Base-by-base conservation (phyloP, 2,329 filamentous ascomycete species). In the Ophiostoma sp. region DNA sequence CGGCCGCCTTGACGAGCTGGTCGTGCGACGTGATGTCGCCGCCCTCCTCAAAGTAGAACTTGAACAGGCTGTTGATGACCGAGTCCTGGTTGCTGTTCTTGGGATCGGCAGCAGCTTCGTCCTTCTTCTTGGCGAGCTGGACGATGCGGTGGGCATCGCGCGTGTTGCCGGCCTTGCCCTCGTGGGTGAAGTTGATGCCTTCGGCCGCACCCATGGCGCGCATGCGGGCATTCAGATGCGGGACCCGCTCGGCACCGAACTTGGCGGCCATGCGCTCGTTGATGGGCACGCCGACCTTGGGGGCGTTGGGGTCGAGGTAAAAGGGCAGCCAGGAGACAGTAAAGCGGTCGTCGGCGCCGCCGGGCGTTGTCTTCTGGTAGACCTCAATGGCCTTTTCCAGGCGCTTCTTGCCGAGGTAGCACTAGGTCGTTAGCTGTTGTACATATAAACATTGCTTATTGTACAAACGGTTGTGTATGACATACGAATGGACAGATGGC, bases 361-460 rank as follows among this genome's bases (percentile, higher is more conserved):
- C 79, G 0, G 89, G 87, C 73, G 91, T 81, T 52, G 82, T 80
- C 73, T 84, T 81, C 74, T 85, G 84, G 80, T 91, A 91, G 42
- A 84, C 77, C 8, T 81, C 76, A 70, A 96, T 94, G 71, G 89
- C 91, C 70, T 84, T 84, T 66, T 89, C 85, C 52, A 96, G 85
- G 49, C 90, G 87, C 71, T 87, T 87, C 76, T 91, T 90, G 77
- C 92, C 92, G 16, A 96, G 82, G 77, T 93, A 95, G 82, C 92
- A 90, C 84, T 86, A 68, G 75, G 79, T 67, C 73, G 71, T 69
- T 3, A 5, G 36, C 1, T 9, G 1, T 36, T 12, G 27, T 42
- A 27, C n/a, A 47, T 52, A 41, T n/a, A 27, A 12, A 11, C 8
- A 62, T 9, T 49, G n/a, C 16, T 58, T 27, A 1, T 27, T 40